Conservation (phyloP, 2,329 filamentous ascomycete species). For the Xylaria sp. region DNA sequence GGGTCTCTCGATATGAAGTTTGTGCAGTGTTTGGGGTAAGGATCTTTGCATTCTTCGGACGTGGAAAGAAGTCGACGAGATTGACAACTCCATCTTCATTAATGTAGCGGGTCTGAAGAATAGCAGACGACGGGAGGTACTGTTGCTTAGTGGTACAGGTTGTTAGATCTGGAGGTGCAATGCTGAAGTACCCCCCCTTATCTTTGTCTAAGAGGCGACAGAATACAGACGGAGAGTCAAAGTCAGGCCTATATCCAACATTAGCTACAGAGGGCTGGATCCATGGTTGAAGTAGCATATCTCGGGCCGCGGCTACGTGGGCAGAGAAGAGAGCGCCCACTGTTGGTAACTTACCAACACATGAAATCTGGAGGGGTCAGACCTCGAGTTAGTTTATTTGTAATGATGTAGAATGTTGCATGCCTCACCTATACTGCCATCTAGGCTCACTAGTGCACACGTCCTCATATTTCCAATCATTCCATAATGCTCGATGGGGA, state of each 20-base stretch:
- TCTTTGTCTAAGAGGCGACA: constrained; percentile 78
- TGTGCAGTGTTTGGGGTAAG: constrained; percentile 59
- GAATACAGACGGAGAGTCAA: constrained; percentile 80
- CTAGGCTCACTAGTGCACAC: constrained; percentile 77
- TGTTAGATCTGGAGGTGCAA: constrained; percentile 63
- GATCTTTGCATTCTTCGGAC: constrained; percentile 68
- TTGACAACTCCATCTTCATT: constrained; percentile 79
- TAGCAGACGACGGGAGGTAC: constrained; percentile 78
- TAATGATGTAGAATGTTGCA: neutral
- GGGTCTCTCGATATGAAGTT: constrained; percentile 64
- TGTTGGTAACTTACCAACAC: constrained; percentile 53
- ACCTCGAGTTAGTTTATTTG: constrained; percentile 25
- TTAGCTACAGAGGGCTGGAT: constrained; percentile 12
- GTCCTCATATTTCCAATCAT: constrained; percentile 85
- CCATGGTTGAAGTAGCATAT: neutral
- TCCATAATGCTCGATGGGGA: constrained; percentile 79
- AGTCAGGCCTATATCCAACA: constrained; percentile 69
- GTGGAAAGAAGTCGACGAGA: constrained; percentile 79
- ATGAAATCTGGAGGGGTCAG: constrained; percentile 66
- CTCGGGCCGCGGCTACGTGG: neutral
- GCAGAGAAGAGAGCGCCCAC: neutral
- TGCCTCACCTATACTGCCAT: constrained; percentile 67
- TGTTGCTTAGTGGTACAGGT: constrained; percentile 78
- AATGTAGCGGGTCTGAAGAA: constrained; percentile 81
- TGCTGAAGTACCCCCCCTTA: constrained; percentile 78